Conservation (phyloP, 768 basidiomycete species). For the Podaxis rugospora region DNA sequence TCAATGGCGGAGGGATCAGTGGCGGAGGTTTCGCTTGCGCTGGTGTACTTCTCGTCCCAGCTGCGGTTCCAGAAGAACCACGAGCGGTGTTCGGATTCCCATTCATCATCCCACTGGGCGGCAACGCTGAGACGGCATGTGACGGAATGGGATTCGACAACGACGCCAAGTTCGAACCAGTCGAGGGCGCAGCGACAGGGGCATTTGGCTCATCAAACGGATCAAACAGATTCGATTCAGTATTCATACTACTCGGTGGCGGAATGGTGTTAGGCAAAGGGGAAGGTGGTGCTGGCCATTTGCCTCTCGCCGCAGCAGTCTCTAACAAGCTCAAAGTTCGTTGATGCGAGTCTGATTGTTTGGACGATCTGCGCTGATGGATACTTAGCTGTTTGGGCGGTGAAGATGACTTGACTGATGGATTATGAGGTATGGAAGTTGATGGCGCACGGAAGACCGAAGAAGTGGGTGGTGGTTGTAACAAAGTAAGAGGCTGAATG, state of each 20-base stretch:
- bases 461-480: neutral
- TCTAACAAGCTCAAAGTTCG: conserved; percentile 58
- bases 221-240: conserved; percentile 3
- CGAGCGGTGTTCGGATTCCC: neutral
- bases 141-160: neutral
- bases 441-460: conserved; percentile 2
- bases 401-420: conserved; percentile 4
- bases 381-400: conserved; percentile 5
- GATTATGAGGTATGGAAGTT: conserved; percentile 1
- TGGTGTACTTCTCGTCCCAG: conserved; percentile 11
- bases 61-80: neutral
- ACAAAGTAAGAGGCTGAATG: neutral
- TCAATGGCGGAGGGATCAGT: conserved; percentile 1
- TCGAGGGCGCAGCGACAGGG: neutral
- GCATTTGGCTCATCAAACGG: neutral
- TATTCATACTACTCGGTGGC: conserved; percentile 13
- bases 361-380: conserved; percentile 25
- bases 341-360: conserved; percentile 41
- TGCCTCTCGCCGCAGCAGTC: conserved; percentile 47
- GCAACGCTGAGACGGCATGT: neutral
- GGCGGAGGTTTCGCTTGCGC: conserved; percentile 9
- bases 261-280: conserved; percentile 22
- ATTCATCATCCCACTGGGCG: neutral
- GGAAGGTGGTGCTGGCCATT: conserved; percentile 36
- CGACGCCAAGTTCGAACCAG: neutral